Base-by-base conservation (phyloP, 2,329 filamentous ascomycete genomes). In the Paecilomyces niveus region DNA sequence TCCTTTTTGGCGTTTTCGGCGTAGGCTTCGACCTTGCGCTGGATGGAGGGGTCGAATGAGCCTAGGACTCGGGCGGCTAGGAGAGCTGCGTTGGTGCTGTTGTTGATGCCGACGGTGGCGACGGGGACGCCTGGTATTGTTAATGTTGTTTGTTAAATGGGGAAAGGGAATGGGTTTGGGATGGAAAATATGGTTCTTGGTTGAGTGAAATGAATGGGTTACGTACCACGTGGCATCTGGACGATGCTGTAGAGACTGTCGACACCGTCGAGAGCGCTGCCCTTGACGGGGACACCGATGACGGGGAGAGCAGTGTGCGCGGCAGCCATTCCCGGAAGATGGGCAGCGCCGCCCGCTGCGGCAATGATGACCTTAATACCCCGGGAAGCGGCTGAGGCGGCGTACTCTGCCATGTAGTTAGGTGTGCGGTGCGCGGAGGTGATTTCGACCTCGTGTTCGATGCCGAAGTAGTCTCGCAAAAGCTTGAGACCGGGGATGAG, bases 101-200 rank as follows among this genome's bases (percentile, higher is more conserved):
- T 92, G 73, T 90, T 90, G 72, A 92, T 90, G 10, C 85, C 89
- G 3, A 92, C 88, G 0, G 88, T 91, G 5, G 89, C 88, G 13
- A 87, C 86, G 9, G 89, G 89, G 54, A 87, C 83, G 11, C 89
- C 89, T 66, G 82, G 71, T 7, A 18, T 55, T 74, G 61, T 68
- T 54, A 67, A 55, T 56, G 15, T 22, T 55, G n/a, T 52, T 56
- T 15, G 9, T 53, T 53, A 7, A 15, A 8, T 3, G 29, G 22
- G 26, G n/a, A n/a, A 6, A 49, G 39, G n/a, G 8, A 35, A 52
- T 9, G 11, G 39, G 24, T 50, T 55, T 18, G 39, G n/a, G 58
- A 21, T 26, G 18, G 6, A 29, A 11, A 22, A 24, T 53, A 50
- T 31, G 53, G 54, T 24, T 32, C 35, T n/a, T 13, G 35, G 7